phyloP scores from a whole-genome alignment of 768 basidiomycete genomes.

The Rickenella mellea region DNA sequence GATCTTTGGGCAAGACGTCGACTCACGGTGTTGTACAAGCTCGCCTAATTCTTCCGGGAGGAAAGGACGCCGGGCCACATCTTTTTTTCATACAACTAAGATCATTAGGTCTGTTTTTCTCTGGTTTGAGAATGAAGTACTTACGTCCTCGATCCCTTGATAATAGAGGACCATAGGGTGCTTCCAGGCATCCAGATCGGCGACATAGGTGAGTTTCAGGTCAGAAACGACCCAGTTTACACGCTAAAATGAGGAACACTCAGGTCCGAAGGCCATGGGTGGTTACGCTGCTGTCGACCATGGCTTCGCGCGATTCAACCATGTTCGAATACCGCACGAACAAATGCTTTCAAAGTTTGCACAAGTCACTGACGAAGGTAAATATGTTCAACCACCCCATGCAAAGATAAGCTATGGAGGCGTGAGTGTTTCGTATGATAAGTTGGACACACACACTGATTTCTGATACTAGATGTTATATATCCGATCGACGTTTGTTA shows the following conservation, averaged over 20 bases:
- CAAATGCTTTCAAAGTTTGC: slow-evolving; percentile 74
- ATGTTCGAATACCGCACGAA: slow-evolving; percentile 54
- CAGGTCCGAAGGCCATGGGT: slow-evolving; percentile 50
- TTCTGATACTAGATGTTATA: slow-evolving; percentile 50
- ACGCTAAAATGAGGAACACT: neutral
- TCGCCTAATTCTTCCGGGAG: slow-evolving; percentile 54
- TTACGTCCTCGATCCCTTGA: neutral
- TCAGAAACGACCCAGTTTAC: neutral
- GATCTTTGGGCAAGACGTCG: slow-evolving; percentile 59
- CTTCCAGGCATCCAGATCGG: slow-evolving; percentile 56
- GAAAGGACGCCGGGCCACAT: slow-evolving; percentile 59
- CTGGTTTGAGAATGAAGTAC: neutral
- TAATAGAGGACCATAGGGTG: slow-evolving; percentile 45
- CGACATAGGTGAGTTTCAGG: slow-evolving; percentile 45
- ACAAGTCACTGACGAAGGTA: slow-evolving; percentile 52
- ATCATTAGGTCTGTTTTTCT: slow-evolving; percentile 37
- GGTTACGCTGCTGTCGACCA: slow-evolving; percentile 49
- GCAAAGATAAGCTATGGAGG: slow-evolving; percentile 70
- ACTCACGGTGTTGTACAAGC: slow-evolving; percentile 75
- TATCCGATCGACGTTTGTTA: slow-evolving; percentile 51
- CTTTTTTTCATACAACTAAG: slow-evolving; percentile 67
- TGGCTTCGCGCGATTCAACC: slow-evolving; percentile 59
- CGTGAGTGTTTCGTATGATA: slow-evolving; percentile 27
- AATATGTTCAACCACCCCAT: slow-evolving; percentile 59
- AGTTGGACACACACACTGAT: neutral